These are phyloP conservation scores for Ganoderma meredithae DNA, from an alignment of 1,284 basidiomycete species.

Conservation along the genomic window DNA sequence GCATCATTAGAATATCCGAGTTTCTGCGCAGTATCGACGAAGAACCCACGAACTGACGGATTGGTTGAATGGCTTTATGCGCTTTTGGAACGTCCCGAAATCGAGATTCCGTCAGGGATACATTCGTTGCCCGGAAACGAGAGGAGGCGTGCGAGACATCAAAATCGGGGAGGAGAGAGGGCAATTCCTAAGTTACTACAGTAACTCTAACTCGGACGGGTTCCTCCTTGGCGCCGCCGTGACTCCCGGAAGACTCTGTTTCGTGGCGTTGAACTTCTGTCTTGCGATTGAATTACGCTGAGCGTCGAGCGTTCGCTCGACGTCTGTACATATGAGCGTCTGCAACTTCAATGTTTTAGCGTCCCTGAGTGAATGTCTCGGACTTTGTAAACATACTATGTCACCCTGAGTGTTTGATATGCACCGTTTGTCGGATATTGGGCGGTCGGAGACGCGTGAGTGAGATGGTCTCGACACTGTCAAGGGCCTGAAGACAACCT, in stretches of 20 bases:
- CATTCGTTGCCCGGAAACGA: slow-evolving; percentile 3
- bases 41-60: slow-evolving; percentile 17
- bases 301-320: neutral
- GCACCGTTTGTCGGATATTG: slow-evolving; percentile 1
- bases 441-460: no score
- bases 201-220: neutral
- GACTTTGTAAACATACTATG: neutral
- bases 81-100: neutral
- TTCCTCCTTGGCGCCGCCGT: slow-evolving; percentile 28
- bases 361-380: neutral
- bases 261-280: neutral
- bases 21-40: slow-evolving; percentile 26
- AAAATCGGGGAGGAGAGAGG: neutral
- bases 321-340: neutral
- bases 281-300: neutral
- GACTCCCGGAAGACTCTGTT: slow-evolving; percentile 26
- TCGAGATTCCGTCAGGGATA: slow-evolving; percentile 5
- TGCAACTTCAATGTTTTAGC: neutral
- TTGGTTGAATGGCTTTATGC: slow-evolving; percentile 1
- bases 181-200: neutral
- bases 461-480: neutral
- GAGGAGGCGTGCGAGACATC: slow-evolving; percentile 8
- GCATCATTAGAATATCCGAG: neutral
- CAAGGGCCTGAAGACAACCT: neutral
- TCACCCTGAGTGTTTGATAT: slow-evolving; percentile 1